phyloP scores from a whole-genome alignment of 306 rosid species.

The Prosopis cineraria region DNA sequence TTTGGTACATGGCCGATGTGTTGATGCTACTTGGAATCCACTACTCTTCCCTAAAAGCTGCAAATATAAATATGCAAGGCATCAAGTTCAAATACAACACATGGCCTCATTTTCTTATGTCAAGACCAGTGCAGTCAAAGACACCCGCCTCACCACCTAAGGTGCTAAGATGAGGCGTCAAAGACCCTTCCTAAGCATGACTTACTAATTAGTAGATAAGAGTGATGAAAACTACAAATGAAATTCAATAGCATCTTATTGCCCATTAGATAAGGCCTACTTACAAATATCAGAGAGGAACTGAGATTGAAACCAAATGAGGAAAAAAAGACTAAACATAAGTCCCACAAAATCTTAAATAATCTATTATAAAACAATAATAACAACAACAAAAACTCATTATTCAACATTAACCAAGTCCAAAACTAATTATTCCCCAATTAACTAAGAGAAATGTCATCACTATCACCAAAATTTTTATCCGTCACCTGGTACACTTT shows the following conservation, averaged over 20 bases:
- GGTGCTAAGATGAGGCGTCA: background rate
- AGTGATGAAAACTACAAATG: background rate
- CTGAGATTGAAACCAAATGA: background rate
- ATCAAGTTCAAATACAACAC: background rate
- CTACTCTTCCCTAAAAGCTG: slow-evolving; percentile 4
- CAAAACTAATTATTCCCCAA: background rate
- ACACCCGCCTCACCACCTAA: background rate
- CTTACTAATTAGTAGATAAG: background rate
- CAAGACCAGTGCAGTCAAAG: background rate
- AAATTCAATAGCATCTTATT: background rate
- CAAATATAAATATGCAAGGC: background rate
- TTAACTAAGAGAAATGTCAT: background rate
- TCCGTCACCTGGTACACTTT: background rate
- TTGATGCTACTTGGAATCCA: slow-evolving; percentile 1
- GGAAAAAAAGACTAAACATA: background rate
- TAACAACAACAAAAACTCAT: background rate
- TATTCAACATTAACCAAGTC: background rate
- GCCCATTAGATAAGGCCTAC: background rate
- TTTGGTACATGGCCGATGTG: slow-evolving; percentile 5
- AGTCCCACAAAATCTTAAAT: background rate
- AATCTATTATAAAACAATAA: background rate
- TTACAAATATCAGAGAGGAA: background rate
- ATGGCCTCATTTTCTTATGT: background rate
- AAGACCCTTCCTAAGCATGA: background rate
- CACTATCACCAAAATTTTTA: background rate